Evolutionary conservation across 768 basidiomycete genomes (phyloP), one percentile per base, ranked within the genome.

Genomic region (Agrocybe pediades): DNA sequence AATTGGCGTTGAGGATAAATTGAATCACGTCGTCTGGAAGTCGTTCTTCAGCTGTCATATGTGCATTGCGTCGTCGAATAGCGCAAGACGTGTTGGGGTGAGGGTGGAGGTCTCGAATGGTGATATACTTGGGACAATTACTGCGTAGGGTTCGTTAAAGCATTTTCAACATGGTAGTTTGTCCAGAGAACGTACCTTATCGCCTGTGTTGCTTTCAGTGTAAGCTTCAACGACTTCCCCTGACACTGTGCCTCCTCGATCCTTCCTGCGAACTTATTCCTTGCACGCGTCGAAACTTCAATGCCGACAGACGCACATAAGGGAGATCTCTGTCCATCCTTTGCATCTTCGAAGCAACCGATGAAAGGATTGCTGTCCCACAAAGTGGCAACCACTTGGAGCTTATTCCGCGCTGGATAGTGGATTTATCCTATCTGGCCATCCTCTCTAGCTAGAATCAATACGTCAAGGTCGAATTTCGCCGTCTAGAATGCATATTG

Each of bases 121-220:
- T 83, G 61, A 87, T 87, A 53, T 87, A 88, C 60, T 87, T 88
- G 9, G 86, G 86, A 60, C 85, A 87, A 51, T 85, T 86, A 41
- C 86, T 86, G 24, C n/a, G n/a, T 13, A 9, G 3, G 20, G 4
- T 23, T 17, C n/a, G n/a, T n/a, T n/a, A n/a, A n/a, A 41, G 13
- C 49, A 21, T 6, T 25, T 26, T 17, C 25, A 47, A 23, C 41
- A 25, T 33, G 1, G 27, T 6, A 1, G 9, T 30, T n/a, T 44
- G 9, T 30, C 50, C 17, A 16, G 30, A 21, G 16, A 2, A 73
- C 78, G 42, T 56, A 84, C 84, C 84, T 83, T 23, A 86, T 62
- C 13, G 84, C 77, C 57, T 86, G 72, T 54, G 81, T 74, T n/a
- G 86, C 80, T 1, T 58, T 49, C 8, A 84, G 40, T 23, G 77